Base-by-base conservation (phyloP, 495 filamentous ascomycete species). In the Aspergillus olivimuriae region DNA sequence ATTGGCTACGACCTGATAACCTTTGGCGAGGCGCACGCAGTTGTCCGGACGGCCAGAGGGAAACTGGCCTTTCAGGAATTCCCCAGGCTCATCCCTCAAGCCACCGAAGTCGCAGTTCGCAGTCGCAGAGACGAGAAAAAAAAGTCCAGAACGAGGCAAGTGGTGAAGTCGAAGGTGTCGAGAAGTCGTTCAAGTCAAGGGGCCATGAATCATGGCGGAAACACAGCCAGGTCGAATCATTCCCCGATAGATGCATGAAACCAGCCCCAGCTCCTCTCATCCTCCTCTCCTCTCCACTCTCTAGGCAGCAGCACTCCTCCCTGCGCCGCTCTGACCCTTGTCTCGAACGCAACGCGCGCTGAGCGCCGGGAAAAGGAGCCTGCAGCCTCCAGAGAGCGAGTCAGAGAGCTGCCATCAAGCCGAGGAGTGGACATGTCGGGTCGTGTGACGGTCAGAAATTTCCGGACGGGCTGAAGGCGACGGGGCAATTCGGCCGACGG, bases 121-220 rank as follows among this genome's bases (percentile, higher is more conserved):
- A 33, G 31, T 33, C 31, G 31, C 31, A 33, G 31, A 15, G 9
- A 33, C 31, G 31, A 33, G n/a, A n/a, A n/a, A 33, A 33, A 33
- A 33, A 33, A 3, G 31, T 33, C 3, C 31, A 33, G 31, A 33
- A 33, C 31, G 16, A 33, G 31, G 31, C 31, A 33, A 33, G 31
- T 33, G 31, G 31, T 33, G 9, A 33, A 33, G 31, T 33, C 31
- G 31, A 33, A 33, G 31, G 31, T 33, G 16, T 33, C 31, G 3
- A 33, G 31, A 33, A 33, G 31, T 33, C 31, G 31, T 33, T 33
- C 31, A 33, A 33, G 31, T 33, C 31, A 33, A 33, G 31, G 31
- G 31, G 31, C 31, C 31, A 10, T 33, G 31, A 11, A 33, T 33
- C 31, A 33, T 33, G 31, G 31, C 31, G 31, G 31, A 33, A 33